Percentiles rank a stretch among this genome's conserved stretches.
phyloP scores from a whole-genome alignment of 2,329 filamentous ascomycete species.

The Thelonectria blattea region DNA sequence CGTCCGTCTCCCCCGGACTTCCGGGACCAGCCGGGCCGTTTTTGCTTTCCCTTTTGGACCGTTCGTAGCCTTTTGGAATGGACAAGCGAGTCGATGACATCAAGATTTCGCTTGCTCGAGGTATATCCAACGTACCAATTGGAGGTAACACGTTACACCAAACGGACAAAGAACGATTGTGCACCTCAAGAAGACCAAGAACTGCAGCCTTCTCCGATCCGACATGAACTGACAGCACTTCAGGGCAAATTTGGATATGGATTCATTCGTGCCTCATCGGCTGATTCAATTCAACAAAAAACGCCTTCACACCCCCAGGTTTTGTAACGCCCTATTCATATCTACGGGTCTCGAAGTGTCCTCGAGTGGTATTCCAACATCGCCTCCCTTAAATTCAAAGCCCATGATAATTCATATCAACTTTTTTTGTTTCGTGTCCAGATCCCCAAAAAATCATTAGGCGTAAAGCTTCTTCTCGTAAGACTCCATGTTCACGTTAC shows the following conservation, averaged over 20 bases:
- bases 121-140: no score
- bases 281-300: constrained; percentile 26
- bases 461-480: constrained; percentile 99
- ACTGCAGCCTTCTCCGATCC: neutral
- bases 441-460: constrained; percentile 55
- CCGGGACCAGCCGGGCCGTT: no score
- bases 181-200: no score
- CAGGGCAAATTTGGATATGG: constrained; percentile 23
- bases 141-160: no score
- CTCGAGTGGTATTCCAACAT: constrained; percentile 27
- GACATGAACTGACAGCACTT: constrained; percentile 33
- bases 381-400: constrained; percentile 25
- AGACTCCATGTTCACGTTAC: constrained; percentile 96
- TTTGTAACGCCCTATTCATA: constrained; percentile 40
- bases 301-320: constrained; percentile 34
- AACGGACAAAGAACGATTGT: no score
- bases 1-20: no score
- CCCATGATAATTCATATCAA: constrained; percentile 21
- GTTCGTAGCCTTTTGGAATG: no score
- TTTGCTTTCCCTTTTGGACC: no score
- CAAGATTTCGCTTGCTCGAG: no score
- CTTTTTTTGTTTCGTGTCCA: constrained; percentile 26
- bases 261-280: constrained; percentile 35
- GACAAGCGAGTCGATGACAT: no score
- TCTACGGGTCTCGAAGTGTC: constrained; percentile 34